A percentile compares a stretch with the other conserved stretches of the same genome.
Evolutionary conservation across 192 early-diverging fungal species (phyloP).

Genomic region (Chytriomyces sp.): DNA sequence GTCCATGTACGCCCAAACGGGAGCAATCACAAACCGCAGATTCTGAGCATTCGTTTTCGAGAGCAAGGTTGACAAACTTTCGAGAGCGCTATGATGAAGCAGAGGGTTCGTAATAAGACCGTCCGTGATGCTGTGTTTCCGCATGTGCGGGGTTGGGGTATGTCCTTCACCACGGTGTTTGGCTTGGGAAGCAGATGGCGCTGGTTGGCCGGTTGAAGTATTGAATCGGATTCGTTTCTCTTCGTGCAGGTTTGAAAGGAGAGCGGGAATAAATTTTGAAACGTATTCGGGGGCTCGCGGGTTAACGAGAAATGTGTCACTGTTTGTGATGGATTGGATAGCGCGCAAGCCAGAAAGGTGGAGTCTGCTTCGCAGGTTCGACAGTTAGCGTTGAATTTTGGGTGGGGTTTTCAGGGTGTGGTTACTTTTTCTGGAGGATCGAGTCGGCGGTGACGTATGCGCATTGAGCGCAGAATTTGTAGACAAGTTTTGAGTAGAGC

Average conservation of each 20-base stretch:
- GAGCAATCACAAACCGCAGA: neutral
- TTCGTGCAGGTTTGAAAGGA: constrained; percentile 45
- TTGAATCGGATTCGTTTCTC: neutral
- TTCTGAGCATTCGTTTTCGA: constrained; percentile 9
- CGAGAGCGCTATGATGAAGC: constrained; percentile 29
- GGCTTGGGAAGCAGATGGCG: neutral
- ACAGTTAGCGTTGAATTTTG: neutral
- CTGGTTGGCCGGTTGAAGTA: neutral
- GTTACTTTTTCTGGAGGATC: constrained; percentile 42
- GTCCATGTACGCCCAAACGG: constrained; percentile 35
- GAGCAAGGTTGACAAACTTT: constrained; percentile 22
- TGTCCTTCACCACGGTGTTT: no score
- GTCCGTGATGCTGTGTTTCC: constrained; percentile 39
- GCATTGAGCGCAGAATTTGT: constrained; percentile 40
- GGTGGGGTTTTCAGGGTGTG: neutral
- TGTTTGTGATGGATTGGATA: constrained; percentile 43
- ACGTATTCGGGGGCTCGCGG: constrained; percentile 36
- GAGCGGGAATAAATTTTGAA: constrained; percentile 40
- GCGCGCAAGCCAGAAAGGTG: constrained; percentile 48
- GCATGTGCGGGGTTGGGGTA: constrained; percentile 14
- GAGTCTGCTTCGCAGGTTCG: constrained; percentile 14
- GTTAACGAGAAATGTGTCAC: constrained; percentile 38
- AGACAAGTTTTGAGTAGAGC: constrained; percentile 38
- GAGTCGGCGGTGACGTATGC: constrained; percentile 23
- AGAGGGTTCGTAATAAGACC: constrained; percentile 40